Base-by-base conservation (phyloP, 768 basidiomycete species). In the Hebeloma cylindrosporum region DNA sequence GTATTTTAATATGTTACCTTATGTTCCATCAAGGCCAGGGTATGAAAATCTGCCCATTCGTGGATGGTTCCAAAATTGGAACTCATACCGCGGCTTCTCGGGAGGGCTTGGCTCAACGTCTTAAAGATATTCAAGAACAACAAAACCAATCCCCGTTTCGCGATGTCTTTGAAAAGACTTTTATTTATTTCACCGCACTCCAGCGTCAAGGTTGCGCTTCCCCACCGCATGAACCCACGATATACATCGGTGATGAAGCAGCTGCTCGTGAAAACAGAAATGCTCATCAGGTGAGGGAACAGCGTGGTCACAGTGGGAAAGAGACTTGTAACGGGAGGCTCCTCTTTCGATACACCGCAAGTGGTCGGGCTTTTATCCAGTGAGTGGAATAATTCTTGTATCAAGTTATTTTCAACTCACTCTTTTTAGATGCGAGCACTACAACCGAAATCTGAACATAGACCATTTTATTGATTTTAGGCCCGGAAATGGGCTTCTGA, bases 361-460 rank as follows among this genome's bases (percentile, higher is more conserved):
- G 22, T 29, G 17, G 29, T 8, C 10, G 7, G 21, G 30, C 22
- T 11, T 37, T 10, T 13, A 4, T 30, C 2, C 7, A 11, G 18
- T 30, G 3, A 11, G 22, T 22, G 13, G 20, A 14, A 13, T 13
- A 5, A 11, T 5, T 6, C 20, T 16, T 7, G 16, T 39, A 3
- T 39, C 3, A 39, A 22, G 4, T 39, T 39, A 26, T 3, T 5
- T 22, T 5, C 11, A 20, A 3, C 14, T 26, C 26, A 3, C 21
- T 11, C 38, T 4, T 7, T 11, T 22, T 17, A 48, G 47, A 3
- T 48, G 47, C 22, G 34, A 48, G 23, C 34, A 48, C 16, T 48
- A 48, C 28, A 10, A 8, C n/a, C 11, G 21, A 5, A 23, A 38
- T 21, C 7, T 2, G 4, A 20, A 43, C 31, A 14, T 17, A 13